phyloP scores from a whole-genome alignment of 1,284 basidiomycete species.

The Golubevia sp. region DNA sequence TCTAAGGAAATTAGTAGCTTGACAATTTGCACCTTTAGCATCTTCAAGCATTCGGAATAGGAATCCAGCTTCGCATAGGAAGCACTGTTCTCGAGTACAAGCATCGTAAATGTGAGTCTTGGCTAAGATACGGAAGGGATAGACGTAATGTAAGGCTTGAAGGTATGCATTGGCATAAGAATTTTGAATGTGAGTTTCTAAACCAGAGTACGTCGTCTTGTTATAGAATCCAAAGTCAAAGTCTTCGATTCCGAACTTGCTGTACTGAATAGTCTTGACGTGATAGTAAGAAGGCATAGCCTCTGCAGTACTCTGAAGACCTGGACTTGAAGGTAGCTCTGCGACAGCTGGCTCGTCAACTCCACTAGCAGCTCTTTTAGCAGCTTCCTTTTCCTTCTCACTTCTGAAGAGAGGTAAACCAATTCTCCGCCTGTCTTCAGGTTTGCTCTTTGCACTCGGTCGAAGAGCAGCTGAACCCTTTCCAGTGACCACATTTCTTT shows the following conservation, averaged over 20 bases:
- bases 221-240: constrained; percentile 85
- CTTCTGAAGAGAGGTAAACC: constrained; percentile 77
- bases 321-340: constrained; percentile 18
- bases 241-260: constrained; percentile 97
- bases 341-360: neutral
- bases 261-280: constrained; percentile 95
- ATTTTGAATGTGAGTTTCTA: constrained; percentile 96
- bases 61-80: constrained; percentile 95
- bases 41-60: constrained; percentile 94
- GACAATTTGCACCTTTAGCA: constrained; percentile 90
- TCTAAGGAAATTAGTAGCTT: constrained; percentile 94
- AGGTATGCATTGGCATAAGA: constrained; percentile 94
- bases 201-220: constrained; percentile 82
- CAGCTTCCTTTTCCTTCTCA: constrained; percentile 69
- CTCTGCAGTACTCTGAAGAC: constrained; percentile 5
- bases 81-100: constrained; percentile 85
- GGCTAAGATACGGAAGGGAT: constrained; percentile 78
- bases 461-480: constrained; percentile 55
- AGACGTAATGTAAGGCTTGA: constrained; percentile 84
- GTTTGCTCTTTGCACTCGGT: constrained; percentile 53
- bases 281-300: constrained; percentile 82
- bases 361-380: constrained; percentile 35
- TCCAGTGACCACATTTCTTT: constrained; percentile 74
- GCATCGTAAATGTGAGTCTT: constrained; percentile 87
- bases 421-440: constrained; percentile 52